Base-by-base conservation (phyloP, 2,329 filamentous ascomycete genomes). In the Fusarium tricinctum region DNA sequence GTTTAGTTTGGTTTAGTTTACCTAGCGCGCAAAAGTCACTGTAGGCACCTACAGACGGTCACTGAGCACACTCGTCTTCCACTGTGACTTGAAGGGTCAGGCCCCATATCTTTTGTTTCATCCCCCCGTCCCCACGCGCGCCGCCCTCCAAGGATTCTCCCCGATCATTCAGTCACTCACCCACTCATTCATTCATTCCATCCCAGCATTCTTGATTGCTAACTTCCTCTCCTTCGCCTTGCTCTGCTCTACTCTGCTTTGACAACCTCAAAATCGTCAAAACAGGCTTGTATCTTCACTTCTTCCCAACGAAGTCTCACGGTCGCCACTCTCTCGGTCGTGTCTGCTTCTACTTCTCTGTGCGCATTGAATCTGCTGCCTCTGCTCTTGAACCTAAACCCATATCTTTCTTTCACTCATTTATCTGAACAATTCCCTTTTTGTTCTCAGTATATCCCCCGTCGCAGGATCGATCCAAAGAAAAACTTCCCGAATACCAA, bases 101-200 rank as follows among this genome's bases (percentile, higher is more conserved):
- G 53, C 50, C 55, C 66, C 66, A 73, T 74, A 73, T 73, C 69
- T 71, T 67, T 71, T 74, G 72, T 74, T 74, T 74, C 72, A 66
- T 73, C 68, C 68, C 71, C 68, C 68, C 70, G 58, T 69, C 61
- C 52, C 68, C 60, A 66, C 51, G 53, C 47, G 40, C 60, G 30
- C 50, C 57, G 28, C 28, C 28, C 28, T 30, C 46, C 42, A 32
- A 50, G 44, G 44, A 46, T 63, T 51, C 64, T 35, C 33, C 17
- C 33, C 17, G 33, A 35, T 35, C 33, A 35, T 35, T 35, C 33
- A 35, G n/a, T 35, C 33, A 30, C 28, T 26, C 6, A 38, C n/a
- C n/a, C n/a, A n/a, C 51, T 50, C 47, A 55, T 47, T 52, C 57
- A 33, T 33, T 33, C 58, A 48, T 15, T 66, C 69, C 55, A 48